A percentile compares a stretch with the other conserved stretches of the same genome.
phyloP scores from a whole-genome alignment of 2,329 filamentous ascomycete species.

The Xylariaceae sp. region DNA sequence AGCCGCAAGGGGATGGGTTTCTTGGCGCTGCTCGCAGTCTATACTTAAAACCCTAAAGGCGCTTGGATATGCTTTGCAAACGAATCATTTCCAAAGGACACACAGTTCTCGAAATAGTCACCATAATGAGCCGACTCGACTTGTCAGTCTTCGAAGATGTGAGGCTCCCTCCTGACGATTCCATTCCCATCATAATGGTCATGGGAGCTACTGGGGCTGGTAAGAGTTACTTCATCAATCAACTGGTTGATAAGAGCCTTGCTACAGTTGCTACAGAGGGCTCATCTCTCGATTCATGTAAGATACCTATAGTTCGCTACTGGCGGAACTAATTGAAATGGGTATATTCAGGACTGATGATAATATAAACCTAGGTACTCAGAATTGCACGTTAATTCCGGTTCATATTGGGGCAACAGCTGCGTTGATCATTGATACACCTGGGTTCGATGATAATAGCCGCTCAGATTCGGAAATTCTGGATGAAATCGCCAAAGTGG shows the following conservation, averaged over 20 bases:
- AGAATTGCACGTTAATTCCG: not conserved
- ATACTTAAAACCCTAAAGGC: no score
- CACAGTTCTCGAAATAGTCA: no score
- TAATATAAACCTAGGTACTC: not conserved
- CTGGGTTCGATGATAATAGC: conserved; percentile 30
- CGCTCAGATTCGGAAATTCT: conserved; percentile 30
- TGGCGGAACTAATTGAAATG: not conserved
- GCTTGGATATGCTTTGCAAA: no score
- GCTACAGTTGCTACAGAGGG: not conserved
- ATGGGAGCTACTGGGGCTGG: conserved; percentile 4
- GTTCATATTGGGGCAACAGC: no score
- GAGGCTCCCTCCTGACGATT: no score
- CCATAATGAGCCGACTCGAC: no score
- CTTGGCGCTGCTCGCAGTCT: no score
- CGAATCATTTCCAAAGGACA: no score
- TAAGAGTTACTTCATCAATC: conserved; percentile 3
- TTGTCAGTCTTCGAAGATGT: no score
- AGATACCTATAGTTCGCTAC: not conserved
- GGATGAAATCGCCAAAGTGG: conserved; percentile 23
- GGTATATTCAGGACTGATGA: not conserved
- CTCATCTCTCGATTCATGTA: not conserved
- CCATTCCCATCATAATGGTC: not conserved
- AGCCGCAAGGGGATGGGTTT: no score
- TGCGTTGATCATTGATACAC: conserved; percentile 32
- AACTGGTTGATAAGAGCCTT: not conserved